These are phyloP conservation scores for Beauveria brongniartii DNA, from an alignment of 2,329 filamentous ascomycete genomes.

Conservation along the genomic window DNA sequence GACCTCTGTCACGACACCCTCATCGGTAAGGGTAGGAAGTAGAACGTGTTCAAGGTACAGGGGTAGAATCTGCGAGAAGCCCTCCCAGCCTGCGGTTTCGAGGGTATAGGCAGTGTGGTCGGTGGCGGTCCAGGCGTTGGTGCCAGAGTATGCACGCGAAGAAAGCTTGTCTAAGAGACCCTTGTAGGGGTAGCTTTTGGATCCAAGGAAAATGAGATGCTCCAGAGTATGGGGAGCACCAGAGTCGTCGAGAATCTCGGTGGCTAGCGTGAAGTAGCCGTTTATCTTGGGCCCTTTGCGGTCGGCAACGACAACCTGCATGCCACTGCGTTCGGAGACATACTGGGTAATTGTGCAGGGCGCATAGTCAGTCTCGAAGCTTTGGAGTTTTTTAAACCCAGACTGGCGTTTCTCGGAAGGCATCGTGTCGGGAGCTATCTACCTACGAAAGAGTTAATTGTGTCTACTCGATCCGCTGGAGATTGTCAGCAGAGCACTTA, in stretches of 20 bases:
- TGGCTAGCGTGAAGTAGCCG: slow-evolving; percentile 91
- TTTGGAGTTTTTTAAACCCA: slow-evolving; percentile 76
- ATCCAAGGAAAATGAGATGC: slow-evolving; percentile 81
- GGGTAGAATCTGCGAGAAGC: slow-evolving; percentile 88
- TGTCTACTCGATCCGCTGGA: not conserved
- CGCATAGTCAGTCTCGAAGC: slow-evolving; percentile 84
- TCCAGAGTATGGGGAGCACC: slow-evolving; percentile 85
- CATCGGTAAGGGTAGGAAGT: slow-evolving; percentile 83
- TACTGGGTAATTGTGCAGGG: slow-evolving; percentile 87
- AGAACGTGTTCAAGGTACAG: slow-evolving; percentile 94
- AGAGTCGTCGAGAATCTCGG: slow-evolving; percentile 95
- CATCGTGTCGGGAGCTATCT: slow-evolving; percentile 37
- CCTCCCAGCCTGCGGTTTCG: slow-evolving; percentile 93
- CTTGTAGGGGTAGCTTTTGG: slow-evolving; percentile 88
- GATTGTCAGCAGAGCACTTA: not conserved
- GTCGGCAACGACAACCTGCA: slow-evolving; percentile 89
- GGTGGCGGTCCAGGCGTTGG: slow-evolving; percentile 94
- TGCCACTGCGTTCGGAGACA: slow-evolving; percentile 88
- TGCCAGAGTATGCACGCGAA: slow-evolving; percentile 84
- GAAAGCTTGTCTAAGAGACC: slow-evolving; percentile 91
- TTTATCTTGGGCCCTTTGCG: slow-evolving; percentile 90
- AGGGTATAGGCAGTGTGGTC: slow-evolving; percentile 96
- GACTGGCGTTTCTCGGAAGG: slow-evolving; percentile 38
- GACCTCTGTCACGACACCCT: slow-evolving; percentile 89
- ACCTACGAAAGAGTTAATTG: not conserved